These are phyloP conservation scores for Eudorina sp. DNA, from an alignment of 139 green algal genomes.

Conservation along the genomic window DNA sequence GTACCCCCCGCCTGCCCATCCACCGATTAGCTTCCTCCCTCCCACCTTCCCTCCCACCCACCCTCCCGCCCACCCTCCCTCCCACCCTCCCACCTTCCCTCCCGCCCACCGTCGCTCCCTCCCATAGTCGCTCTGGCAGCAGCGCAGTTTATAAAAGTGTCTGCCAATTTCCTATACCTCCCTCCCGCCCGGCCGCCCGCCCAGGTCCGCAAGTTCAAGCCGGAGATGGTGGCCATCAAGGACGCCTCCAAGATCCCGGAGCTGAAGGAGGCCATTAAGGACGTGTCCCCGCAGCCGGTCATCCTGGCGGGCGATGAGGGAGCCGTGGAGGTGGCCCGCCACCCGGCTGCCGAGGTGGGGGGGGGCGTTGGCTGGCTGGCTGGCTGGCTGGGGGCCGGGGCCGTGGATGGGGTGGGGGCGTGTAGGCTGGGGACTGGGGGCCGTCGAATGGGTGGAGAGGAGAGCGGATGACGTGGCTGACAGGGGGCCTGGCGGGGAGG, in stretches of 20 bases:
- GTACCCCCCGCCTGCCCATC: too few relatives aligned
- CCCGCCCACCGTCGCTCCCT: not conserved
- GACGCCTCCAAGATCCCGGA: slow-evolving; percentile 74
- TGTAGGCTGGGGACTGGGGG: too few relatives aligned
- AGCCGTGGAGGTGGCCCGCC: slow-evolving; percentile 82
- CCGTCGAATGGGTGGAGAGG: too few relatives aligned
- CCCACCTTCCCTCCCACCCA: not conserved
- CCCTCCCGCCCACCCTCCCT: not conserved
- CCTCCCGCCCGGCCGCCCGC: too few relatives aligned
- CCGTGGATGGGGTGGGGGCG: too few relatives aligned
- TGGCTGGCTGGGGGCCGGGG: too few relatives aligned
- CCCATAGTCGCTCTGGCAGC: too few relatives aligned
- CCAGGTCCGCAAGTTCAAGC: slow-evolving; percentile 90
- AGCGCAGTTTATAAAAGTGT: not conserved
- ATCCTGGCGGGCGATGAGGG: slow-evolving; percentile 93
- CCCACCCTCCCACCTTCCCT: not conserved
- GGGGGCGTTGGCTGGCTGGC: too few relatives aligned
- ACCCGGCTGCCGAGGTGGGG: slow-evolving; percentile 53
- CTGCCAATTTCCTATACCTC: not conserved
- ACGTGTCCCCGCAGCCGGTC: slow-evolving; percentile 83
- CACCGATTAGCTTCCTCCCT: too few relatives aligned
- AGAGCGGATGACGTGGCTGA: too few relatives aligned
- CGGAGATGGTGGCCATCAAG: slow-evolving; percentile 90
- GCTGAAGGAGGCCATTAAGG: slow-evolving; percentile 80
- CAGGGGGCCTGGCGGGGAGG: too few relatives aligned